phyloP scores from a whole-genome alignment of 495 filamentous ascomycete genomes.

The Rostrohypoxylon terebratum region DNA sequence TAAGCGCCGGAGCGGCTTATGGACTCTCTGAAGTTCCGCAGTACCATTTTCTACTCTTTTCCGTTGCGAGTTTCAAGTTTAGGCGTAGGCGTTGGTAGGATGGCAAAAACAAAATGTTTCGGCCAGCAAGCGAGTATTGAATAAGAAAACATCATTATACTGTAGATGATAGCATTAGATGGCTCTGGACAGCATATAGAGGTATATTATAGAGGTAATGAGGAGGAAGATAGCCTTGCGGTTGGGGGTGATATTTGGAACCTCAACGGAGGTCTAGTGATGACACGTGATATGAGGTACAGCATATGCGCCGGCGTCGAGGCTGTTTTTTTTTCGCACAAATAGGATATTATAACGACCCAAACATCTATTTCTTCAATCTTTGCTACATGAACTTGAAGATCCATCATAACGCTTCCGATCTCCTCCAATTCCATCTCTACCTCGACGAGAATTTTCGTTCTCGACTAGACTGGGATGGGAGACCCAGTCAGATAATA shows the following conservation, averaged over 20 bases:
- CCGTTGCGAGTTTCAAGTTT: conserved; percentile 17
- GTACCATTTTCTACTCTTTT: neutral
- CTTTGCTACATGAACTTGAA: neutral
- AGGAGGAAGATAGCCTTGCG: conserved; percentile 40
- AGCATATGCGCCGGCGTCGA: conserved; percentile 43
- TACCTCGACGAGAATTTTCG: neutral
- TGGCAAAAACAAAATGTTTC: conserved; percentile 22
- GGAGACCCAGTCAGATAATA: neutral
- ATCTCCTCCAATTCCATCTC: neutral
- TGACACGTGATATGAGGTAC: conserved; percentile 46
- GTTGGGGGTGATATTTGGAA: conserved; percentile 29
- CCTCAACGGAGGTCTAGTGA: conserved; percentile 22
- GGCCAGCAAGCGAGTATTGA: conserved; percentile 39
- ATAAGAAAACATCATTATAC: conserved; percentile 25
- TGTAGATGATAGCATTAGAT: conserved; percentile 44
- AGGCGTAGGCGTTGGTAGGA: conserved; percentile 35
- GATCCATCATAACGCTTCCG: neutral
- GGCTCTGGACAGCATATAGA: conserved; percentile 43
- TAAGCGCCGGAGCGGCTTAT: conserved; percentile 89
- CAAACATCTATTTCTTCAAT: neutral
- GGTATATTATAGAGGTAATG: conserved; percentile 45
- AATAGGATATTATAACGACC: conserved; percentile 14
- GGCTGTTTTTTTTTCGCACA: conserved; percentile 37
- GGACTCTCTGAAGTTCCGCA: conserved; percentile 74
- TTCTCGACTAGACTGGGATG: neutral